phyloP scores from a whole-genome alignment of 352 stramenopile species.

The Pythium biforme region DNA sequence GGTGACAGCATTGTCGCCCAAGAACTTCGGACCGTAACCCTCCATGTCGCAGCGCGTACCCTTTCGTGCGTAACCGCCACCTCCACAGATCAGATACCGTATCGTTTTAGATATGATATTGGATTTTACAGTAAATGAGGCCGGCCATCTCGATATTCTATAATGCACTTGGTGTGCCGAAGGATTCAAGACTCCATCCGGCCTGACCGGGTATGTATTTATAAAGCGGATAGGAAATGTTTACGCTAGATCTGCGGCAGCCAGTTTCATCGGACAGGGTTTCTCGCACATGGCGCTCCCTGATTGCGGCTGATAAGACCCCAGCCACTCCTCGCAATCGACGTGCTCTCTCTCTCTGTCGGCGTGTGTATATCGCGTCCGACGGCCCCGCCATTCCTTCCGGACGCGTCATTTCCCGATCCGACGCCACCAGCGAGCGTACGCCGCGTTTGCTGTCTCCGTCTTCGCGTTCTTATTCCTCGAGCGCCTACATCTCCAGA shows the following conservation, averaged over 20 bases:
- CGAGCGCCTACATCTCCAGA: neutral
- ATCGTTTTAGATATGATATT: neutral
- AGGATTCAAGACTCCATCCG: too few species aligned
- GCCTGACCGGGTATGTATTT: neutral
- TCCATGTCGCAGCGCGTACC: conserved; percentile 7
- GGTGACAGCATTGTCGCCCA: neutral
- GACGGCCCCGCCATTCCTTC: neutral
- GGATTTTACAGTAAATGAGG: neutral
- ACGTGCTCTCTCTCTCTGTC: neutral
- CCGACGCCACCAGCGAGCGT: neutral
- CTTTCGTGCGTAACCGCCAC: neutral
- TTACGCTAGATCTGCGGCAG: conserved; percentile 8
- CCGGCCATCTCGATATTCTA: neutral
- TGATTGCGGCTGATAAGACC: conserved; percentile 23
- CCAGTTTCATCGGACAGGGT: neutral
- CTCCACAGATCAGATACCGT: neutral
- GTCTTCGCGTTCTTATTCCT: neutral
- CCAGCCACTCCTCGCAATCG: conserved; percentile 16
- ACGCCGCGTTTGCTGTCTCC: neutral
- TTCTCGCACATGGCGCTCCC: neutral
- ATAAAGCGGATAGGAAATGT: neutral
- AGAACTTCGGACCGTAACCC: conserved; percentile 7
- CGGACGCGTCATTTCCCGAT: neutral
- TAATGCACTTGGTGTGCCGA: too few species aligned
- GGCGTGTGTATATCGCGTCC: neutral